Base-by-base conservation (phyloP, 176 grass and related monocot species). In the Carex scoparia region DNA sequence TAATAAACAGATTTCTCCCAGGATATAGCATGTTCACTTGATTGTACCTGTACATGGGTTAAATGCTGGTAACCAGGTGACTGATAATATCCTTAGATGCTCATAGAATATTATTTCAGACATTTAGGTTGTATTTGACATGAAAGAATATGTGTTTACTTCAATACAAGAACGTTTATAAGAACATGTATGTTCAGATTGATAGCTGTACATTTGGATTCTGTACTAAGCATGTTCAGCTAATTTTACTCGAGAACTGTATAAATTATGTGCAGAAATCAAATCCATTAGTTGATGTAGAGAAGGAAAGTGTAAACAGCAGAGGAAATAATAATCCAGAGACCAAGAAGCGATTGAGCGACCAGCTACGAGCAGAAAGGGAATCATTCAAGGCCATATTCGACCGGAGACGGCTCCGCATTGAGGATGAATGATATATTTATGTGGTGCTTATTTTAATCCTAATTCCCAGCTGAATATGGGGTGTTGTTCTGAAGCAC, bases 301-400 rank as follows among this genome's bases (percentile, higher is more conserved):
- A 84, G 46, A 87, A 88, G 63, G 85, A 33, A 15, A 80, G 80
- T 28, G 46, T 53, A 18, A 89, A 84, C 66, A 89, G 77, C 54
- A 68, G 40, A 30, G 86, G 84, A 67, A 89, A 69, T 1, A 85
- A 56, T 27, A 91, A 89, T 82, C 81, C 54, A 5, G 93, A 95
- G 35, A 90, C 89, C 33, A 99, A 89, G 69, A 95, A 58, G 56
- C 87, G 76, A 73, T 99, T 99, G 74, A 93, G 60, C 32, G 93
- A 98, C 35, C 93, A 98, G 86, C 91, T 94, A 68, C 93, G 85
- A 54, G 84, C 91, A 15, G 96, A 98, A 89, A 85, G 91, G 62
- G 90, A 92, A 86, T 98, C 91, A 32, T 94, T 98, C 85, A 95
- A 87, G 61, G 87, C 90, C 81, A 88, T 91, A 88, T 91, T 95